phyloP scores from a whole-genome alignment of 1,284 basidiomycete species.

The Trichosporon coremiiforme region DNA sequence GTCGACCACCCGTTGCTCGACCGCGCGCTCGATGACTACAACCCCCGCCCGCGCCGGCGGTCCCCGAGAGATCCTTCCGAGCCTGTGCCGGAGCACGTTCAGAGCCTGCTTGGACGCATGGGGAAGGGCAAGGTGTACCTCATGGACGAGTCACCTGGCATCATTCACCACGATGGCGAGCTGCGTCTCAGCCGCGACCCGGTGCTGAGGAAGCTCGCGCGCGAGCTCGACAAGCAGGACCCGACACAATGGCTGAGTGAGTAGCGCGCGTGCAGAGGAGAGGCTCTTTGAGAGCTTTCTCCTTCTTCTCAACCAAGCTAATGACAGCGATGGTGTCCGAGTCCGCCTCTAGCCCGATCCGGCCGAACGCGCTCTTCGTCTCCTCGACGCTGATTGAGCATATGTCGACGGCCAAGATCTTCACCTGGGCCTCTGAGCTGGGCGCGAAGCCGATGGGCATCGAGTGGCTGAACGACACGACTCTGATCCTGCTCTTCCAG shows the following conservation, averaged over 20 bases:
- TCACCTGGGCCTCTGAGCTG: slow-evolving; percentile 46
- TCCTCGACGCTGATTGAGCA: slow-evolving; percentile 50
- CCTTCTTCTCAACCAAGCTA: background rate
- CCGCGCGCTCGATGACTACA: slow-evolving; percentile 46
- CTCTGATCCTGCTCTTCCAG: slow-evolving; percentile 48
- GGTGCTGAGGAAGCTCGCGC: slow-evolving; percentile 46
- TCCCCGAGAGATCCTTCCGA: slow-evolving; percentile 16
- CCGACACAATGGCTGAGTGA: slow-evolving; percentile 48
- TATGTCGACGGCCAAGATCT: slow-evolving; percentile 50
- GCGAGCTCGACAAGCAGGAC: slow-evolving; percentile 48
- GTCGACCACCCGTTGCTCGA: slow-evolving; percentile 39
- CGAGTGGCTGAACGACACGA: slow-evolving; percentile 55
- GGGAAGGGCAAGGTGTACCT: slow-evolving; percentile 50
- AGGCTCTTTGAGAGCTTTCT: background rate
- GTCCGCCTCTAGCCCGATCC: slow-evolving; percentile 36
- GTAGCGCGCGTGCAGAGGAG: slow-evolving; percentile 13
- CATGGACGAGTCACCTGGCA: slow-evolving; percentile 48
- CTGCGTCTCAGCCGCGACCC: slow-evolving; percentile 42
- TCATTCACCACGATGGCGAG: slow-evolving; percentile 44
- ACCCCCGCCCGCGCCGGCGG: slow-evolving; percentile 15
- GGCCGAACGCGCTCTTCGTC: slow-evolving; percentile 43
- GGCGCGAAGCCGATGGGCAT: slow-evolving; percentile 51
- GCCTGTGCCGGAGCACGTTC: slow-evolving; percentile 45
- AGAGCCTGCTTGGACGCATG: slow-evolving; percentile 51
- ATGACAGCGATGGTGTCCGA: slow-evolving; percentile 43